Conservation (phyloP, 179 eudicot genomes). For the Actinidia chinensis region DNA sequence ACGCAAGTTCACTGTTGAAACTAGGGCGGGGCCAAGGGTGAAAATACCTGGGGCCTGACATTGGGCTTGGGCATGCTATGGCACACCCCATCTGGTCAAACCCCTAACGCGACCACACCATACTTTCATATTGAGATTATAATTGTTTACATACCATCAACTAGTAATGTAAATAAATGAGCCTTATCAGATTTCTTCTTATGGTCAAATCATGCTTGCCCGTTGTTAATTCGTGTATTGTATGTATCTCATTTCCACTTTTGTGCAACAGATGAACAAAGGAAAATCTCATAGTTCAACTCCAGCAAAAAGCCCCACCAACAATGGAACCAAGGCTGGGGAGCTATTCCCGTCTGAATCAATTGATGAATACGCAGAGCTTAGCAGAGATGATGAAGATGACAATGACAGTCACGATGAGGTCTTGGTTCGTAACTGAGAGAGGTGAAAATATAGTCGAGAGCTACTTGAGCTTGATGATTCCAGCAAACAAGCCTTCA, state of each 20-base stretch:
- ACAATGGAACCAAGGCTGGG: slow-evolving; percentile 63
- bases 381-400: slow-evolving; percentile 38
- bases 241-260: not conserved
- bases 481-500: not conserved
- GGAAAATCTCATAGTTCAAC: slow-evolving; percentile 50
- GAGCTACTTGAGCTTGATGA: slow-evolving; percentile 12
- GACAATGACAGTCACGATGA: slow-evolving; percentile 32
- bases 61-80: no score
- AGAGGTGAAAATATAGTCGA: slow-evolving; percentile 10
- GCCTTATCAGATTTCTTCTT: not conserved
- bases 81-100: no score
- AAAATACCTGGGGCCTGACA: no score
- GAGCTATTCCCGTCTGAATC: slow-evolving; percentile 57
- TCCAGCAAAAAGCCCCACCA: slow-evolving; percentile 29
- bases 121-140: not conserved
- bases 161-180: not conserved
- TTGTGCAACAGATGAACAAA: slow-evolving; percentile 70
- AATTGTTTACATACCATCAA: not conserved
- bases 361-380: slow-evolving; percentile 65
- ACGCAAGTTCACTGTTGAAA: no score
- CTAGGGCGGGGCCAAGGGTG: no score
- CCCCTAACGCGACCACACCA: no score
- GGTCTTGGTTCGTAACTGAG: slow-evolving; percentile 22
- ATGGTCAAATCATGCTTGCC: not conserved
- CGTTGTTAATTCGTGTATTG: not conserved